A percentile compares a stretch with the other conserved stretches of the same genome.
Evolutionary conservation across 1,284 basidiomycete species (phyloP).

Genomic region (Porodaedalea pini): DNA sequence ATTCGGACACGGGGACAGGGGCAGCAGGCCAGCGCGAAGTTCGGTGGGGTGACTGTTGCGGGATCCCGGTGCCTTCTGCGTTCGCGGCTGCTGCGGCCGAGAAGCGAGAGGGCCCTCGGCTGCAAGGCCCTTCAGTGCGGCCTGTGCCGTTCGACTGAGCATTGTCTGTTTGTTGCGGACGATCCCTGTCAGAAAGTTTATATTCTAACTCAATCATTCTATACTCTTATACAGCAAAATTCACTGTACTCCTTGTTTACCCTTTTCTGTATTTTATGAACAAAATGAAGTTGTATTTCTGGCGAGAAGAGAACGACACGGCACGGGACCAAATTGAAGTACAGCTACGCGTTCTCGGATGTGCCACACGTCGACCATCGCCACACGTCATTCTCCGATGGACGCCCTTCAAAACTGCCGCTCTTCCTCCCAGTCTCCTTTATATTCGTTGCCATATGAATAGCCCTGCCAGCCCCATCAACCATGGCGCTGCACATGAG

Average conservation of each 20-base stretch:
- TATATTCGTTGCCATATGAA: neutral
- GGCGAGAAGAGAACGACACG: no score
- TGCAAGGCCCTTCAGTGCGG: slow-evolving; percentile 62
- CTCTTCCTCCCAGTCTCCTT: neutral
- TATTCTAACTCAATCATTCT: neutral
- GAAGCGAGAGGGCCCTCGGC: slow-evolving; percentile 34
- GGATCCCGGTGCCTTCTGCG: slow-evolving; percentile 81
- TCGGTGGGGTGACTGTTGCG: slow-evolving; percentile 94
- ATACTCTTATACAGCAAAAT: neutral
- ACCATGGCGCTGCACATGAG: neutral
- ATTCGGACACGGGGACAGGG: slow-evolving; percentile 50
- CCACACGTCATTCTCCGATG: slow-evolving; percentile 6
- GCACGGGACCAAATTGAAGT: neutral
- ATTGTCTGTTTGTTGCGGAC: no score
- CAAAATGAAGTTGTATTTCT: no score
- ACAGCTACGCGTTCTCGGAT: no score
- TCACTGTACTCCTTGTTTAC: neutral
- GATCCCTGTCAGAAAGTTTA: neutral
- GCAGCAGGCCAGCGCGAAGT: slow-evolving; percentile 46
- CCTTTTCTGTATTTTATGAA: neutral
- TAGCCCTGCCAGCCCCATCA: neutral
- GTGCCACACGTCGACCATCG: neutral
- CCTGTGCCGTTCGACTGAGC: slow-evolving; percentile 80
- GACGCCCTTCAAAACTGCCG: neutral
- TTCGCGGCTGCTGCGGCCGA: slow-evolving; percentile 71